These are phyloP conservation scores for Brachypodium distachyon DNA, from an alignment of 202 grass and related monocot species.

Conservation along the genomic window DNA sequence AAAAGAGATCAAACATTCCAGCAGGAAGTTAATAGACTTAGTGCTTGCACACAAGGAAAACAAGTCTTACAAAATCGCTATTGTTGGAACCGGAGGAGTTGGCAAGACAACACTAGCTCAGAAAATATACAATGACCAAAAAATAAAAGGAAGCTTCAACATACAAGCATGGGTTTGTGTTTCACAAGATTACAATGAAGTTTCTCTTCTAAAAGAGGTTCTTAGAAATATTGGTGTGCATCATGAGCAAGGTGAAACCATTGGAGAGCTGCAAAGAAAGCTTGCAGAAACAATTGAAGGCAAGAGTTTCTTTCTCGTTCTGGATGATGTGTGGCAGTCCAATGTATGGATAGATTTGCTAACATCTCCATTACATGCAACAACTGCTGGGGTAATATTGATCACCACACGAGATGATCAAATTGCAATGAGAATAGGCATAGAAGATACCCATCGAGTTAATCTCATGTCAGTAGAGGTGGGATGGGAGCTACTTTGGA, in stretches of 20 bases:
- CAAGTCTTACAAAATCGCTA: not conserved
- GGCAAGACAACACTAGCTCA: too few species aligned
- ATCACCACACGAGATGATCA: conserved; percentile 4
- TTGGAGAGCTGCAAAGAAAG: not conserved
- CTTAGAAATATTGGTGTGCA: not conserved
- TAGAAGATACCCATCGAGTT: not conserved
- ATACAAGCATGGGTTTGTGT: conserved; percentile 21
- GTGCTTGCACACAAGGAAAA: not conserved
- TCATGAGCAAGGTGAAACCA: not conserved
- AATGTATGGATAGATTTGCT: conserved; percentile 22
- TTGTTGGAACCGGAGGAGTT: too few species aligned
- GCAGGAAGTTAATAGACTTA: not conserved
- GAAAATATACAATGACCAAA: too few species aligned
- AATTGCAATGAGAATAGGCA: not conserved
- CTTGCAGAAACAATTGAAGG: not conserved
- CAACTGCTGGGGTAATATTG: not conserved
- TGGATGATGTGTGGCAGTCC: conserved; percentile 21
- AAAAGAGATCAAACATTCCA: not conserved
- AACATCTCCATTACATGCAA: not conserved
- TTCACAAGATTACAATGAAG: not conserved
- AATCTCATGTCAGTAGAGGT: not conserved
- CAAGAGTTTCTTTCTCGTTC: conserved; percentile 9
- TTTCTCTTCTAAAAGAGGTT: conserved; percentile 16
- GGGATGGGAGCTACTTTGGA: conserved; percentile 26
- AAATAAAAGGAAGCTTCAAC: not conserved